Percentiles rank a stretch among this genome's conserved stretches.
Conservation (phyloP, 352 stramenopile genomes). For the Phytophthora agathidicida region DNA sequence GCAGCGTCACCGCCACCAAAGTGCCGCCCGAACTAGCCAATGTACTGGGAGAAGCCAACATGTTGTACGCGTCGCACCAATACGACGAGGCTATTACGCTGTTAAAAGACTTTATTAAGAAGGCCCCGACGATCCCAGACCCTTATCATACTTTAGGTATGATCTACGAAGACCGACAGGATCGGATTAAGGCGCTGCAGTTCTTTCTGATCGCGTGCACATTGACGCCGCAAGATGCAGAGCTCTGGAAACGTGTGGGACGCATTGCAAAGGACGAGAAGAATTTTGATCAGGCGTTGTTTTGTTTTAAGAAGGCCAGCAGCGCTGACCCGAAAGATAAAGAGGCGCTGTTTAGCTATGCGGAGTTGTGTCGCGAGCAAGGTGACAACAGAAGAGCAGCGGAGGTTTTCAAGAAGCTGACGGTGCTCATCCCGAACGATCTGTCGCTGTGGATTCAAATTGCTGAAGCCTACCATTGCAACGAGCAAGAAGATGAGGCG, state of each 20-base stretch:
- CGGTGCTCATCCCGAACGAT: constrained; percentile 68
- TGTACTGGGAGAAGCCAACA: constrained; percentile 85
- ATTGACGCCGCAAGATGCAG: constrained; percentile 77
- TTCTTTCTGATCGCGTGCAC: constrained; percentile 89
- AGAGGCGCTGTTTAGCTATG: constrained; percentile 83
- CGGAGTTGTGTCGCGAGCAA: constrained; percentile 78
- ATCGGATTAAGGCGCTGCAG: constrained; percentile 81
- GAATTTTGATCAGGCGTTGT: constrained; percentile 84
- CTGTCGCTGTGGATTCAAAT: constrained; percentile 89
- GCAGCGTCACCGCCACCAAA: constrained; percentile 73
- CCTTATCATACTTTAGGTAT: constrained; percentile 88
- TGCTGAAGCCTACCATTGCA: constrained; percentile 86
- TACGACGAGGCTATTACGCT: constrained; percentile 82
- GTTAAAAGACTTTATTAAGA: constrained; percentile 91
- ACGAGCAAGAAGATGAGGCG: constrained; percentile 86
- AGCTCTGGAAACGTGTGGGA: constrained; percentile 87
- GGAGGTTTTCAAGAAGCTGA: constrained; percentile 85
- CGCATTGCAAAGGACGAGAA: constrained; percentile 88
- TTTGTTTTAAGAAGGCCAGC: constrained; percentile 88
- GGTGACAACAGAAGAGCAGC: constrained; percentile 81
- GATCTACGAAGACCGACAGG: constrained; percentile 88
- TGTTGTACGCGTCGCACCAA: constrained; percentile 87
- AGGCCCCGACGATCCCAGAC: constrained; percentile 85
- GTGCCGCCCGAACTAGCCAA: constrained; percentile 79
- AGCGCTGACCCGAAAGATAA: constrained; percentile 83